Percentiles rank a stretch among this genome's conserved stretches.
Evolutionary conservation across 768 basidiomycete genomes (phyloP).

Genomic region (Lactifluus volemus): DNA sequence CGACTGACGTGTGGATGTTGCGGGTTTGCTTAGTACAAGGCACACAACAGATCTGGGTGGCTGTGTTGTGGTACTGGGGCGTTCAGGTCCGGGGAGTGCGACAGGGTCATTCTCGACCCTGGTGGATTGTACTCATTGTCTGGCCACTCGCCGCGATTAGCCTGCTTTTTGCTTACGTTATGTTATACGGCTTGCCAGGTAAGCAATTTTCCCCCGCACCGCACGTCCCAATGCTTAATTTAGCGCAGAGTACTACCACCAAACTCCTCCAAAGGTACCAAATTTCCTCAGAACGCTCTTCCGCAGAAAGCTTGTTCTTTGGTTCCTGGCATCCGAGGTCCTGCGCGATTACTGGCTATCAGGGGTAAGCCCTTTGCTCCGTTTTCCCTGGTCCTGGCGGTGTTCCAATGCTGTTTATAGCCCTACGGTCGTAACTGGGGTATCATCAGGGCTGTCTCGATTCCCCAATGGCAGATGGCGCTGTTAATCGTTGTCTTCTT

Average conservation of each 20-base stretch:
- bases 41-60: slow-evolving; percentile 93
- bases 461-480: slow-evolving; percentile 77
- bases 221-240: slow-evolving; percentile 10
- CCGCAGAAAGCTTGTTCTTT: slow-evolving; percentile 84
- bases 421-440: slow-evolving; percentile 93
- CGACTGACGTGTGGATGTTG: slow-evolving; percentile 89
- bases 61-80: slow-evolving; percentile 96
- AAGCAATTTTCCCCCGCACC: slow-evolving; percentile 19
- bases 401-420: slow-evolving; percentile 28
- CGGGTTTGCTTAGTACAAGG: slow-evolving; percentile 92
- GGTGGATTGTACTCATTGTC: slow-evolving; percentile 73
- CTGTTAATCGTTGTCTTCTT: slow-evolving; percentile 80
- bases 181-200: slow-evolving; percentile 85
- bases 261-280: slow-evolving; percentile 91
- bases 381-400: background rate
- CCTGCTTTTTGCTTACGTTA: slow-evolving; percentile 70
- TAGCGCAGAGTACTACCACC: slow-evolving; percentile 68
- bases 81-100: slow-evolving; percentile 55
- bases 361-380: slow-evolving; percentile 43
- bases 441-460: slow-evolving; percentile 81
- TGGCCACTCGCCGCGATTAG: slow-evolving; percentile 78
- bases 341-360: slow-evolving; percentile 91
- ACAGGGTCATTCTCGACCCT: slow-evolving; percentile 52
- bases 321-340: slow-evolving; percentile 91
- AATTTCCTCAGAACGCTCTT: slow-evolving; percentile 86